Evolutionary conservation across 2,329 filamentous ascomycete genomes (phyloP).

Genomic region (Ceratocystis harringtonii): DNA sequence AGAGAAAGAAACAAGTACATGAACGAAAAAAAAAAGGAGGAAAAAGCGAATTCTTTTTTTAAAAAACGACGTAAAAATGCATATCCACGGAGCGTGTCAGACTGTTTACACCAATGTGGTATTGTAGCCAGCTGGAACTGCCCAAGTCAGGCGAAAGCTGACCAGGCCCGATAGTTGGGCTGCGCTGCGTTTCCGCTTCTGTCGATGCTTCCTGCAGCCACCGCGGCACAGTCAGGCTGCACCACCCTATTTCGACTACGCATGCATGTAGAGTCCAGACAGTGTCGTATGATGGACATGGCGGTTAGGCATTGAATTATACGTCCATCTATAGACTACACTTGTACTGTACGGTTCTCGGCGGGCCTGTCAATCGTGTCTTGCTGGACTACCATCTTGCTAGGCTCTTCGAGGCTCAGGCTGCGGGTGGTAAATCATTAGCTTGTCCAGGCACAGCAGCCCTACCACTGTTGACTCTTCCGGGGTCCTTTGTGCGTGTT

Average conservation of each 20-base stretch:
- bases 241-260: too few species aligned
- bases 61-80: neutral
- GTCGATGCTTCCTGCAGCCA: too few species aligned
- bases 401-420: too few species aligned
- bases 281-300: neutral
- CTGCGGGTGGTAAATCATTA: neutral
- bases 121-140: neutral
- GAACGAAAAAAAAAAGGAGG: neutral
- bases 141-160: neutral
- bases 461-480: neutral
- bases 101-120: neutral
- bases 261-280: neutral
- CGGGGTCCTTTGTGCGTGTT: neutral
- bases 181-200: too few species aligned
- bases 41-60: neutral
- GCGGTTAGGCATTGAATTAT: neutral
- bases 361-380: neutral
- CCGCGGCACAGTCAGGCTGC: too few species aligned
- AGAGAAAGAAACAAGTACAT: slow-evolving; percentile 17
- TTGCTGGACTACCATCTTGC: too few species aligned
- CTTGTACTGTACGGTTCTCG: neutral
- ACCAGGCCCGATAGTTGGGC: neutral
- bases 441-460: neutral
- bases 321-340: too few species aligned
- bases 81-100: neutral